These are phyloP conservation scores for Hyaloscypha finlandica DNA, from an alignment of 495 filamentous ascomycete genomes.

Conservation along the genomic window DNA sequence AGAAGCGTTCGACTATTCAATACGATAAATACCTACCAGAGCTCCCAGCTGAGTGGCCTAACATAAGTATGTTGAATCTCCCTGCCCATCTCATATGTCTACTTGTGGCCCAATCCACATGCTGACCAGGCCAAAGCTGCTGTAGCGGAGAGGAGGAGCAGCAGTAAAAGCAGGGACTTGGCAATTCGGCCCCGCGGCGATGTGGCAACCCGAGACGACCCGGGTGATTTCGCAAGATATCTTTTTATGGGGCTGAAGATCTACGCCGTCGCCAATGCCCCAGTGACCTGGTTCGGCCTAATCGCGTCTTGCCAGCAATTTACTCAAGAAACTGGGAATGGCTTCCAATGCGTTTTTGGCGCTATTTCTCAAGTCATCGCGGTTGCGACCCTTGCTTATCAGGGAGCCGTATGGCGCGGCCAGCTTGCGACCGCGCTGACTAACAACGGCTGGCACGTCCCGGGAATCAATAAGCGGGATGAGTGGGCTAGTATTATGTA, in stretches of 20 bases:
- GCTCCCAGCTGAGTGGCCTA: slow-evolving; percentile 9
- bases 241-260: slow-evolving; percentile 10
- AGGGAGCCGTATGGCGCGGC: too few species aligned
- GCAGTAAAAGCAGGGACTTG: slow-evolving; percentile 8
- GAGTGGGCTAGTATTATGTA: too few species aligned
- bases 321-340: slow-evolving; percentile 3
- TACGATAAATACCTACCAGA: slow-evolving; percentile 5
- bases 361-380: slow-evolving; percentile 1
- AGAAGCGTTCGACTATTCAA: slow-evolving; percentile 1
- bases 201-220: slow-evolving; percentile 5
- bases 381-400: too few species aligned
- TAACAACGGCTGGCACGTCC: too few species aligned
- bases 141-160: background rate
- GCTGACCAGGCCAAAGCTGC: slow-evolving; percentile 8
- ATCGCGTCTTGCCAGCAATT: slow-evolving; percentile 3
- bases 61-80: slow-evolving; percentile 9
- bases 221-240: slow-evolving; percentile 8
- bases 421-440: too few species aligned
- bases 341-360: slow-evolving; percentile 8
- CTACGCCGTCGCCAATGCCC: slow-evolving; percentile 1
- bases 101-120: slow-evolving; percentile 1
- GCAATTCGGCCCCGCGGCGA: slow-evolving; percentile 8
- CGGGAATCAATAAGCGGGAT: too few species aligned
- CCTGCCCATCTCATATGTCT: background rate
- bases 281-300: slow-evolving; percentile 5